Evolutionary conservation across 2,329 filamentous ascomycete species (phyloP).

Genomic region (Trichoderma hamatum): DNA sequence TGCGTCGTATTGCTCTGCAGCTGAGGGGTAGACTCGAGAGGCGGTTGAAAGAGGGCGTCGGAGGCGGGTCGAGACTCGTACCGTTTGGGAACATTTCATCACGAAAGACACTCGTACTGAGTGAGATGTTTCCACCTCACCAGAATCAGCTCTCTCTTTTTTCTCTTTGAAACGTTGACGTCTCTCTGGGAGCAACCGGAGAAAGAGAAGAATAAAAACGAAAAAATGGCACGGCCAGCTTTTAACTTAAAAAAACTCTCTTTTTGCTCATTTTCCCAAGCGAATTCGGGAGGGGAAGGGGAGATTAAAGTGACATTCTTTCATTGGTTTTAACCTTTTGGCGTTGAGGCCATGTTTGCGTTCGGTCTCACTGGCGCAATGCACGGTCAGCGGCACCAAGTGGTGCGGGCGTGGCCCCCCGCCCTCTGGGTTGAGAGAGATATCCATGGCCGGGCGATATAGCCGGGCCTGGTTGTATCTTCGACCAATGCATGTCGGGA

Average conservation of each 20-base stretch:
- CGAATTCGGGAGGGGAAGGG: neutral
- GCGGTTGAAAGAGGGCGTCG: neutral
- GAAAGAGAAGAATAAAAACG: neutral
- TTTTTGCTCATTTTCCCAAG: neutral
- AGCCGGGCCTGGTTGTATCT: neutral
- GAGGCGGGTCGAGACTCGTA: neutral
- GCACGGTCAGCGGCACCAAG: conserved; percentile 16
- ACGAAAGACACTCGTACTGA: neutral
- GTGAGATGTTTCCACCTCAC: neutral
- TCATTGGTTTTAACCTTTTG: neutral
- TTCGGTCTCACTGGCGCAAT: conserved; percentile 16
- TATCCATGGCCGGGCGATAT: neutral
- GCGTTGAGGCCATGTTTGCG: neutral
- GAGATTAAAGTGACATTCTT: neutral
- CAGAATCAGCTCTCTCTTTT: neutral
- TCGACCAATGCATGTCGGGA: neutral
- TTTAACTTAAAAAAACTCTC: neutral
- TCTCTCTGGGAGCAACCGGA: neutral
- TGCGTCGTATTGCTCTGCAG: neutral
- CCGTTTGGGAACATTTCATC: neutral
- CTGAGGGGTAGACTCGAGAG: neutral
- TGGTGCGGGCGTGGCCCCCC: neutral
- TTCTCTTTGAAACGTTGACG: neutral
- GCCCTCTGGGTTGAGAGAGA: no score
- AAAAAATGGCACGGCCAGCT: neutral